These are phyloP conservation scores for Populus tremula DNA, from an alignment of 345 rosid species.

Conservation along the genomic window DNA sequence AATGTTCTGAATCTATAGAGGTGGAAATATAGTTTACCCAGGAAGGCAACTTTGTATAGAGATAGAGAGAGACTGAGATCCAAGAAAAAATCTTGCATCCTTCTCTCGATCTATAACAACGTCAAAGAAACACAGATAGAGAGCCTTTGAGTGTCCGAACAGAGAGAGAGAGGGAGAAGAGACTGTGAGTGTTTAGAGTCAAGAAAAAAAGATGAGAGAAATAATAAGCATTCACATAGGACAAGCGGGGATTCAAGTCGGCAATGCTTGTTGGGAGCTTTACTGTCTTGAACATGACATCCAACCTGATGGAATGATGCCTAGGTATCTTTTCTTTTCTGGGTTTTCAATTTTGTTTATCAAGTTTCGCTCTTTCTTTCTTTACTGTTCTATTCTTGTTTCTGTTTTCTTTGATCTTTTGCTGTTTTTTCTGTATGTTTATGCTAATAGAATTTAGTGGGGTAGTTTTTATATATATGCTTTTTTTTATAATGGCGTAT, in stretches of 20 bases:
- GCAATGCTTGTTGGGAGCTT: slow-evolving; percentile 37
- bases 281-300: slow-evolving; percentile 34
- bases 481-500: background rate
- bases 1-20: background rate
- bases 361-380: background rate
- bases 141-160: background rate
- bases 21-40: background rate
- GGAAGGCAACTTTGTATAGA: background rate
- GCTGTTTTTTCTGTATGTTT: background rate
- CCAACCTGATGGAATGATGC: slow-evolving; percentile 32
- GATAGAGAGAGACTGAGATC: background rate
- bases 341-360: background rate
- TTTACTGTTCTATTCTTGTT: background rate
- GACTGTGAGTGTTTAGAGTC: background rate
- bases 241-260: slow-evolving; percentile 40
- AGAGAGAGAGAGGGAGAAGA: background rate
- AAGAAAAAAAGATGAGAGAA: slow-evolving; percentile 29
- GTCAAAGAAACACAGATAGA: background rate
- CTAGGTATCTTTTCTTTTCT: slow-evolving; percentile 17
- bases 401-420: background rate
- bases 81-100: background rate
- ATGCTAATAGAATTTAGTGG: too few species aligned
- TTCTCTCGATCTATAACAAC: background rate
- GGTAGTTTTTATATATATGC: background rate
- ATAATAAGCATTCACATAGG: slow-evolving; percentile 39